Base-by-base conservation (phyloP, 208 protist species). In the Acanthamoeba royreba region DNA sequence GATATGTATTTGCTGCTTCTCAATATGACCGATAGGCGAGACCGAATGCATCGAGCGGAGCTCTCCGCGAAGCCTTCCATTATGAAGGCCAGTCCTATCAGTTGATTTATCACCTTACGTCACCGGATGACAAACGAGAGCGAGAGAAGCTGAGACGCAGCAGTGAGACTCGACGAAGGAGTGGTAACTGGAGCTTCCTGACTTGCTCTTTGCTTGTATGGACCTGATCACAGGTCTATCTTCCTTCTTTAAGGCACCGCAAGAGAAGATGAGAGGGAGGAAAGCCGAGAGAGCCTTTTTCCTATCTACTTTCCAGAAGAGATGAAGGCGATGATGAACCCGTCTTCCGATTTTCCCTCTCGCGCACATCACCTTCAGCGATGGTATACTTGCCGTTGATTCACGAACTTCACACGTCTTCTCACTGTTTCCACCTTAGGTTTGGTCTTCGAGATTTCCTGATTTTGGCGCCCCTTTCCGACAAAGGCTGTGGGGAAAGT, bases 361-460 rank as follows among this genome's bases (percentile, higher is more conserved):
- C 72, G 72, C n/a, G 72, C 72, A 28, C 72, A 83, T 83, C 72
- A 83, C 72, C 35, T 83, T 3, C 72, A 83, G 43, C 72, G 72
- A 83, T 83, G 72, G 72, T 83, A 19, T 31, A 31, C 17, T 43
- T 31, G n/a, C n/a, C n/a, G n/a, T n/a, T n/a, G n/a, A n/a, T n/a
- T n/a, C n/a, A 55, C 49, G 22, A 63, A 63, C 53, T n/a, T n/a
- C n/a, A n/a, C n/a, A n/a, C n/a, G n/a, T n/a, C n/a, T n/a, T n/a
- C n/a, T n/a, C n/a, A n/a, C n/a, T n/a, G n/a, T n/a, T n/a, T 74
- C n/a, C n/a, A n/a, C n/a, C n/a, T n/a, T 33, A 83, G 72, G 72
- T 83, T 83, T 83, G 72, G 72, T 9, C 17, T 83, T 33, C 38
- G 43, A 19, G 72, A 83, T 42, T 83, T 83, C 31, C 49, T 83